Base-by-base conservation (phyloP, 768 basidiomycete species). In the Rickenella mellea region DNA sequence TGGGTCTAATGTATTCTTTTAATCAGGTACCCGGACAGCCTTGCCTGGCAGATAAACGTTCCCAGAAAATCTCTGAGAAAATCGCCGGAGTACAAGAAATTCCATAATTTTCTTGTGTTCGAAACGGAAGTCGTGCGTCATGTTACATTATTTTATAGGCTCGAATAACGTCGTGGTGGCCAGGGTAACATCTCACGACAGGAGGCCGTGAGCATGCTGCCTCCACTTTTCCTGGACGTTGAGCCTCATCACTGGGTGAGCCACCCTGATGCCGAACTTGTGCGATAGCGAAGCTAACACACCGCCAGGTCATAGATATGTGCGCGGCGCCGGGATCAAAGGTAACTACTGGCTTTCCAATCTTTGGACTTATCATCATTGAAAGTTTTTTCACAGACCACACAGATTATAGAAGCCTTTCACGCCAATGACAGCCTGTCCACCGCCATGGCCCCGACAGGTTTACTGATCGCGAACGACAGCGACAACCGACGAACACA, bases 191-290 rank as follows among this genome's bases (percentile, higher is more conserved):
- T 98, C 36, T 94, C 91, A 9, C 70, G 96, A 17, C 93, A 97
- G 60, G 96, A 99, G 62, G 92, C 90, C 14, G 96, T 99, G 44
- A 94, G 90, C 58, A 99, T 99, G 96, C 68, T 99, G n/a, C 96
- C 96, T 5, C 94, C 96, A 1, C 73, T 99, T 2, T 80, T 98
- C 51, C 75, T 99, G 26, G 87, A 91, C 42, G 89, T 98, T n/a
- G 70, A 88, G 54, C 89, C 96, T 0, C 85, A 96, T 57, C 94
- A 98, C 58, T 70, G 67, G 53, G 85, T 80, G 55, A 39, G 71
- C 63, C 43, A 28, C 27, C 9, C 8, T 22, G n/a, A 14, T 29
- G 6, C 37, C 40, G 12, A 24, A 45, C 39, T 26, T 32, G 9
- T 33, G 26, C 19, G 27, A 3, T 36, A 19, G 19, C 33, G 15